Evolutionary conservation across 2,329 filamentous ascomycete genomes (phyloP), one percentile per base, ranked within the genome.

Genomic region (Arthrobotrys musiformis): DNA sequence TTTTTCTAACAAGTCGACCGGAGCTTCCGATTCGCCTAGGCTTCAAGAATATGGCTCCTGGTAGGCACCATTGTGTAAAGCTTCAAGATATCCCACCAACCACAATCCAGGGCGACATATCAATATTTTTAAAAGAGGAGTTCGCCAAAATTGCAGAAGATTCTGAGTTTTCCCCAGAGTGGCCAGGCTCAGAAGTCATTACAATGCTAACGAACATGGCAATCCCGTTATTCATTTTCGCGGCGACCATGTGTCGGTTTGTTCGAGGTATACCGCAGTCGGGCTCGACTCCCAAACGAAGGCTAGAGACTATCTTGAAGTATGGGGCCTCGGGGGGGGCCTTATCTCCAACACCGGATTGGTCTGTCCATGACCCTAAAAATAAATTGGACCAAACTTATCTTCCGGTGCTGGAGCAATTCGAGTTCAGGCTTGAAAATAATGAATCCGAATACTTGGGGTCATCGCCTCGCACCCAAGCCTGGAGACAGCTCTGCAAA

Each of bases 41-140:
- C 4, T 81, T 81, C 48, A 13, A 42, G 4, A n/a, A 54, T 17
- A 77, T 80, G 37, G 44, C 69, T 22, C 26, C 66, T 13, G 61
- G 35, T 19, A 44, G 33, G 17, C 35, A 81, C 37, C n/a, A 72
- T 33, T 26, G 48, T 35, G 30, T 78, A 0, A 30, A 61, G 6
- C 44, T 79, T 15, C 73, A 79, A 15, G 50, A 70, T 24, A 35
- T 73, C 8, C 37, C 52, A 0, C 11, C 13, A 26, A 7, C 26
- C 6, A 64, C 37, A 2, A 79, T 83, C 15, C 74, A 81, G 28
- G 64, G 79, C 30, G 82, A 83, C 26, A 82, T 83, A 44, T 69
- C 60, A 9, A 11, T 72, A 11, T 81, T 81, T 67, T 69, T 81
- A 15, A 73, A 77, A 46, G 62, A 78, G 30, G 50, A 78, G 28